Conservation (phyloP, 192 early-diverging fungal species). For the Chytriomyces sp. region DNA sequence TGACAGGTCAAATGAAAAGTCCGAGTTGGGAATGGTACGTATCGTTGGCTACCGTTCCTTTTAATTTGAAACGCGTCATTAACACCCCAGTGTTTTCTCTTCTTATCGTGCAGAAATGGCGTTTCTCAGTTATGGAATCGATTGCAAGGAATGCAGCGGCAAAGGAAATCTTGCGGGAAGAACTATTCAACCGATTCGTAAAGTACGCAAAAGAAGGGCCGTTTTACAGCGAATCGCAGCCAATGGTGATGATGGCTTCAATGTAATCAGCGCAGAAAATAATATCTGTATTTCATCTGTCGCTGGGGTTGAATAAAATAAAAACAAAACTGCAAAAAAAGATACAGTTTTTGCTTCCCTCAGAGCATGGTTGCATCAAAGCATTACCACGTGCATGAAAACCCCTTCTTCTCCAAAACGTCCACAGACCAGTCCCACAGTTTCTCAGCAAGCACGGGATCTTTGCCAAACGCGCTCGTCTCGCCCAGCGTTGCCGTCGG, state of each 20-base stretch:
- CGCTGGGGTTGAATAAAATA: no score
- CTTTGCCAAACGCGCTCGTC: slow-evolving; percentile 34
- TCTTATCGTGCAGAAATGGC: slow-evolving; percentile 9
- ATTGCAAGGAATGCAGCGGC: background rate
- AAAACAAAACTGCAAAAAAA: no score
- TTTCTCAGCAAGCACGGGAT: slow-evolving; percentile 41
- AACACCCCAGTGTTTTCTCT: background rate
- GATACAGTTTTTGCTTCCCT: no score
- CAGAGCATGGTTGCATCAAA: background rate
- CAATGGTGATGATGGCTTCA: slow-evolving; percentile 12
- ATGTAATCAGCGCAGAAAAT: background rate
- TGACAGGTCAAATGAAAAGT: slow-evolving; percentile 1
- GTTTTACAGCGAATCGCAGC: slow-evolving; percentile 20
- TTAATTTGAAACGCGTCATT: background rate
- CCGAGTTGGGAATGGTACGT: slow-evolving; percentile 14
- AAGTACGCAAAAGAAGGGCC: slow-evolving; percentile 25
- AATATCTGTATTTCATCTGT: no score
- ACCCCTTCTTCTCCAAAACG: slow-evolving; percentile 31
- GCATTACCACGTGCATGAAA: slow-evolving; percentile 2
- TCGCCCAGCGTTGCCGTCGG: slow-evolving; percentile 35
- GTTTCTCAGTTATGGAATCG: slow-evolving; percentile 13
- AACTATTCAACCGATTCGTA: slow-evolving; percentile 12
- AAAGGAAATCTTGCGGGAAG: slow-evolving; percentile 13
- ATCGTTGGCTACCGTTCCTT: background rate
- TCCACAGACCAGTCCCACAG: slow-evolving; percentile 50